Evolutionary conservation across 768 basidiomycete genomes (phyloP), one percentile per base, ranked within the genome.

Genomic region (Mycena leptocephala): DNA sequence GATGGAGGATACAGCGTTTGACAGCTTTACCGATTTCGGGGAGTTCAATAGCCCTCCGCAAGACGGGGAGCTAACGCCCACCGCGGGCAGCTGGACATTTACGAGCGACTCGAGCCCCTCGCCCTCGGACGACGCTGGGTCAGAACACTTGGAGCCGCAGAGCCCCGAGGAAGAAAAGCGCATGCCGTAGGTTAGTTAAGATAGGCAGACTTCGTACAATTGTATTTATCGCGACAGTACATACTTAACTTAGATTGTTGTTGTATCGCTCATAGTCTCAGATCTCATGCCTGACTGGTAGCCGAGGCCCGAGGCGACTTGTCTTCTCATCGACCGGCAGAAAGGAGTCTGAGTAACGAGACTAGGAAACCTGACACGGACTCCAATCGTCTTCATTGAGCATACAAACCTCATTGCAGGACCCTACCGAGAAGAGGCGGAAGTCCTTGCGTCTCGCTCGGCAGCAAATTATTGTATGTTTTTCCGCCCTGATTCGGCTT

Each of bases 11-110:
- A 88, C 90, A 5, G 90, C 94, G 11, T 96, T 95, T 78, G 93
- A 93, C 64, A 88, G 87, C 58, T 88, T 88, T 72, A 87, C 87
- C 16, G 92, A 93, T 69, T 95, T 96, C 80, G 94, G 94, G 20
- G 95, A 96, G 77, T 96, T 96, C 78, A 70, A 32, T 13, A 67
- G 69, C 39, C 77, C 66, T 59, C 66, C 78, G 30, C 33, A 80
- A 79, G 87, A 88, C 24, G 88, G 89, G 5, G 89, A 90, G 58
- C 84, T 89, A 59, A 93, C 92, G 56, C 92, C 94, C 0, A 94
- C 93, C 4, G 89, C 90, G 10, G 93, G 92, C 16, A 93, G 93
- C 80, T 94, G 94, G 93, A 93, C 92, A 30, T 90, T 94, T 79
- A 86, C 92, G n/a, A 89, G 90, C 72, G 85, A 78, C 68, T 79